Evolutionary conservation across 129 eudicot species (phyloP), one percentile per base, ranked within the genome.

Genomic region (Saussurea involucrata): DNA sequence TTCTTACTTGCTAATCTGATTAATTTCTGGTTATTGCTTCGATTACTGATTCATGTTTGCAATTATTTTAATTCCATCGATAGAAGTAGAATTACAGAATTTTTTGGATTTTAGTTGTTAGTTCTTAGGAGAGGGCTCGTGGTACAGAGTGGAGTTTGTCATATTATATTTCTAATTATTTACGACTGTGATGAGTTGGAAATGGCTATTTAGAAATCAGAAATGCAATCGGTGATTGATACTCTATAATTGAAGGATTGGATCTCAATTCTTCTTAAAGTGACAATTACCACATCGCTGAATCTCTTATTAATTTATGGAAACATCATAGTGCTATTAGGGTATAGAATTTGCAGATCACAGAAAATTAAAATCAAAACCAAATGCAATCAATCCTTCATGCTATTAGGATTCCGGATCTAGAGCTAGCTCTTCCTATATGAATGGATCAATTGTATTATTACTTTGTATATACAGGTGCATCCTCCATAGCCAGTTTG

Each of bases 111-210:
- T 68, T 18, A 68, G 53, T 29, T 68, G 49, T 31, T 18, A 68
- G 18, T 68, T 68, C 71, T 68, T 32, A 29, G 25, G 3, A 3
- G 27, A 8, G 28, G 18, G 21, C 42, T n/a, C 36, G 55, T 68
- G 72, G 28, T 68, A 68, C 72, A 68, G 72, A 33, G 55, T 69
- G 58, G 73, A 69, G 27, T 4, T 68, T 36, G 73, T 18, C 29
- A 40, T 36, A 10, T 5, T 36, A 69, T 17, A n/a, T n/a, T 53
- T 53, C 22, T 53, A 53, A 17, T 53, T 40, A 40, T 40, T 40
- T 40, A 40, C 17, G 17, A 40, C 49, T 40, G 49, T 40, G 8
- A 17, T 53, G 61, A 53, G 61, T 53, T 53, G 22, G n/a, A 53
- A 53, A 53, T 53, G 22, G 61, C 8, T 17, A 53, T 53, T 53